Percentiles rank a stretch among this genome's conserved stretches.
Evolutionary conservation across 257 asterid genomes (phyloP).

Genomic region (Solanum tacnaense): DNA sequence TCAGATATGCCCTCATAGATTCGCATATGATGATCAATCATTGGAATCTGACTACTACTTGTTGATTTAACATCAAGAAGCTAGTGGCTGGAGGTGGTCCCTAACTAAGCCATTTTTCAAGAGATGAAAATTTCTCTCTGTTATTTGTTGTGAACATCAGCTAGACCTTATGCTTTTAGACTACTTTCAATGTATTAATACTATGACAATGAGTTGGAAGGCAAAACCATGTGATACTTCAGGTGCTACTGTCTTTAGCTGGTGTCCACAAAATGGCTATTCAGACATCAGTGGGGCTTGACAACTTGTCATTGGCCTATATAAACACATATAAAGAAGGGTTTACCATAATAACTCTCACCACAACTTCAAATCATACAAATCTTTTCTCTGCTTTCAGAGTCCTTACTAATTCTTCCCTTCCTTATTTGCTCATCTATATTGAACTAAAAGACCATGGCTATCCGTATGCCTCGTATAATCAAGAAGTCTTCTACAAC

Average conservation of each 20-base stretch:
- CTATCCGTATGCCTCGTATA: neutral
- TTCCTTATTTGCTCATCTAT: neutral
- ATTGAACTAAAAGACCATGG: neutral
- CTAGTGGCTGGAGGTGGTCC: neutral
- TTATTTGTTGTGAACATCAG: neutral
- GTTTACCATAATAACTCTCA: neutral
- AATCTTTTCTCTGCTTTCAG: neutral
- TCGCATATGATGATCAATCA: neutral
- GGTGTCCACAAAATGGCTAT: neutral
- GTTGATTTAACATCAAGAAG: neutral
- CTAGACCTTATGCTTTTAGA: neutral
- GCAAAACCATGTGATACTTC: neutral
- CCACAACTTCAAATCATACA: neutral
- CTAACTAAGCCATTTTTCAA: neutral
- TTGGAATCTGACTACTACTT: neutral
- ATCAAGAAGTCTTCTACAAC: neutral
- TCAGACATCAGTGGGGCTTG: neutral
- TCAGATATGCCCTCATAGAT: neutral
- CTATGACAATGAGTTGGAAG: neutral
- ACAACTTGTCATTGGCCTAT: neutral
- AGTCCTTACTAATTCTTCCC: neutral
- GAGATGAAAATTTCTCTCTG: neutral
- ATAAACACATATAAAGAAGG: neutral
- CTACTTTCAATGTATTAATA: neutral
- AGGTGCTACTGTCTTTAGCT: neutral